A percentile compares a stretch with the other conserved stretches of the same genome.
phyloP scores from a whole-genome alignment of 78 protist genomes.

The Dictyostelium purpureum region DNA sequence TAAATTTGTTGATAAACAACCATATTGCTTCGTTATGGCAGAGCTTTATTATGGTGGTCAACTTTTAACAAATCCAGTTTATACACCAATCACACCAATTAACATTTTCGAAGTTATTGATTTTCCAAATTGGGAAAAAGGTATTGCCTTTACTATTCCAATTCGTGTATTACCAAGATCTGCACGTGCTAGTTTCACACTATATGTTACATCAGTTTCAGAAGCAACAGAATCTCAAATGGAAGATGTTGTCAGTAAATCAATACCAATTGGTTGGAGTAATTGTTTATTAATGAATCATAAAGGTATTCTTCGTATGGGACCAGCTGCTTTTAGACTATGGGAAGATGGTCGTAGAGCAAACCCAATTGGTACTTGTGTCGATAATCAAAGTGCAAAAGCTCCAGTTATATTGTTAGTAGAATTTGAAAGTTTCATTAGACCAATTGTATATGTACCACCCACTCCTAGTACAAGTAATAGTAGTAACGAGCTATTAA shows the following conservation, averaged over 20 bases:
- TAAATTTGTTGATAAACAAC: constrained; percentile 34
- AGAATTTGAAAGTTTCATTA: constrained; percentile 71
- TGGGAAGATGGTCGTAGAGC: constrained; percentile 78
- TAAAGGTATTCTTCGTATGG: constrained; percentile 64
- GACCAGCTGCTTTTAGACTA: constrained; percentile 57
- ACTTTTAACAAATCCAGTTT: constrained; percentile 43
- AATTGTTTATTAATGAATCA: constrained; percentile 65
- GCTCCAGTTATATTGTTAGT: constrained; percentile 37
- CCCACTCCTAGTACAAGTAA: neutral
- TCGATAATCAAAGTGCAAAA: constrained; percentile 49
- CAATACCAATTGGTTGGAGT: constrained; percentile 81
- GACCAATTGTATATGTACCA: constrained; percentile 45
- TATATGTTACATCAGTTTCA: constrained; percentile 1
- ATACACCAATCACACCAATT: constrained; percentile 21
- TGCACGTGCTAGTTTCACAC: constrained; percentile 64
- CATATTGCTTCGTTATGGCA: constrained; percentile 38
- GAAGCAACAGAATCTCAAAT: neutral
- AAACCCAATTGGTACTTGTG: constrained; percentile 84
- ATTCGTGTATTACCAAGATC: constrained; percentile 46
- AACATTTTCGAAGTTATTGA: neutral
- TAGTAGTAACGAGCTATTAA: neutral
- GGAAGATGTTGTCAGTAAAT: constrained; percentile 6
- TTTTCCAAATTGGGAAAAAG: constrained; percentile 77
- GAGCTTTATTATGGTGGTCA: constrained; percentile 68
- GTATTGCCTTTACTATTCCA: constrained; percentile 60